Percentiles rank a stretch among this genome's conserved stretches.
Evolutionary conservation across 2,329 filamentous ascomycete genomes (phyloP).

Genomic region (Stachybotrys chartarum): DNA sequence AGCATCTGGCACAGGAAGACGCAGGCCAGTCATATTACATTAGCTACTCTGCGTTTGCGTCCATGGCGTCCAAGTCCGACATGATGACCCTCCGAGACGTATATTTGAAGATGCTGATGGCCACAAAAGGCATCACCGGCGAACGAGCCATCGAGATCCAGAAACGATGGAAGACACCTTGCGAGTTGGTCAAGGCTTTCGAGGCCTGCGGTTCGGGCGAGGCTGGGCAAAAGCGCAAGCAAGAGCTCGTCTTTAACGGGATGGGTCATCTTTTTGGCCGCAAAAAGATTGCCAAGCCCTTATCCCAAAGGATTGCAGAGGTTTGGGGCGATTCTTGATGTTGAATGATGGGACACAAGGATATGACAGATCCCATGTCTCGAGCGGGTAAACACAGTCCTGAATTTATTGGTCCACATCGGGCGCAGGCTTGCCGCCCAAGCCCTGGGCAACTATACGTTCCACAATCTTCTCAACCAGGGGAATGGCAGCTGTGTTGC

Average conservation of each 20-base stretch:
- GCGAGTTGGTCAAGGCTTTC: conserved; percentile 64
- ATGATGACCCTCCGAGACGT: conserved; percentile 66
- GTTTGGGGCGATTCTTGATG: conserved; percentile 55
- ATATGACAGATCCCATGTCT: conserved; percentile 13
- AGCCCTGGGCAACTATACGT: conserved; percentile 63
- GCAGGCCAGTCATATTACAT: conserved; percentile 49
- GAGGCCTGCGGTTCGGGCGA: conserved; percentile 43
- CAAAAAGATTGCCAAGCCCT: conserved; percentile 58
- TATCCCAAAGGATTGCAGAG: conserved; percentile 66
- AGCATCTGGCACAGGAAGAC: conserved; percentile 48
- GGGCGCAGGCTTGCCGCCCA: conserved; percentile 14
- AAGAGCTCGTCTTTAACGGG: conserved; percentile 50
- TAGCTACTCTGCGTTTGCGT: conserved; percentile 64
- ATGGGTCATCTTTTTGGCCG: conserved; percentile 54
- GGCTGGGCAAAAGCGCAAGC: conserved; percentile 47
- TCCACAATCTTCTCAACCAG: conserved; percentile 67
- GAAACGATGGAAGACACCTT: conserved; percentile 67
- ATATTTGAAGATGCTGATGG: conserved; percentile 83
- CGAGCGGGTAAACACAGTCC: conserved; percentile 6
- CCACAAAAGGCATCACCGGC: conserved; percentile 64
- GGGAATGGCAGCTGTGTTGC: conserved; percentile 42
- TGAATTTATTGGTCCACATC: conserved; percentile 4
- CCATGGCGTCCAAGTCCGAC: conserved; percentile 68
- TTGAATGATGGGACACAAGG: background rate
- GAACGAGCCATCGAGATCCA: conserved; percentile 78